Conservation (phyloP, 2,329 filamentous ascomycete genomes). For the Ophiocordyceps camponoti-leonardi region DNA sequence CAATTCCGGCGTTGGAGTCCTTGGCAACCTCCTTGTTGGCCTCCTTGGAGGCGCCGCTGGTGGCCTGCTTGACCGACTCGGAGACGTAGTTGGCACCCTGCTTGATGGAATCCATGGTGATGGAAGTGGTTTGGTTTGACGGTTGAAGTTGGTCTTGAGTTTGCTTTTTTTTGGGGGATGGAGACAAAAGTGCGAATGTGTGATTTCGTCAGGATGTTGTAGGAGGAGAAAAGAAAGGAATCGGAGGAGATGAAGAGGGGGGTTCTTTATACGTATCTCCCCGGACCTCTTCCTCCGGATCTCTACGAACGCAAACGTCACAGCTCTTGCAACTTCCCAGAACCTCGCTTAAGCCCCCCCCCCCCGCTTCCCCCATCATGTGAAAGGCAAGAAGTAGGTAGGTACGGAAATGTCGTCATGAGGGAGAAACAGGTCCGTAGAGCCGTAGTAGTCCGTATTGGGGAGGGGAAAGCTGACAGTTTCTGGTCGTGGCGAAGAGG, state of each 20-base stretch:
- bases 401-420: not conserved
- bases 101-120: conserved; percentile 35
- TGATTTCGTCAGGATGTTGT: not conserved
- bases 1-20: conserved; percentile 32
- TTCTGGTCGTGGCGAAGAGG: too few species aligned
- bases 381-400: not conserved
- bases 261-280: not conserved
- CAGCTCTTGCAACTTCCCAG: not conserved
- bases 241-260: not conserved
- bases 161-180: not conserved
- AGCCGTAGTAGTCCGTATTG: not conserved
- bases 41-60: conserved; percentile 45
- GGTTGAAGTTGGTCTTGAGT: not conserved
- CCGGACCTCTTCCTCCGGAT: not conserved
- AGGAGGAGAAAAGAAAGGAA: not conserved
- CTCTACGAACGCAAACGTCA: not conserved
- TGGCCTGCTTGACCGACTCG: conserved; percentile 43
- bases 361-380: too few species aligned
- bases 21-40: conserved; percentile 54
- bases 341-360: not conserved
- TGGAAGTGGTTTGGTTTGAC: conserved; percentile 2
- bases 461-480: not conserved
- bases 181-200: not conserved
- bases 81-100: conserved; percentile 53
- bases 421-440: not conserved